These are phyloP conservation scores for Suillus lakei DNA, from an alignment of 768 basidiomycete species.

Conservation along the genomic window DNA sequence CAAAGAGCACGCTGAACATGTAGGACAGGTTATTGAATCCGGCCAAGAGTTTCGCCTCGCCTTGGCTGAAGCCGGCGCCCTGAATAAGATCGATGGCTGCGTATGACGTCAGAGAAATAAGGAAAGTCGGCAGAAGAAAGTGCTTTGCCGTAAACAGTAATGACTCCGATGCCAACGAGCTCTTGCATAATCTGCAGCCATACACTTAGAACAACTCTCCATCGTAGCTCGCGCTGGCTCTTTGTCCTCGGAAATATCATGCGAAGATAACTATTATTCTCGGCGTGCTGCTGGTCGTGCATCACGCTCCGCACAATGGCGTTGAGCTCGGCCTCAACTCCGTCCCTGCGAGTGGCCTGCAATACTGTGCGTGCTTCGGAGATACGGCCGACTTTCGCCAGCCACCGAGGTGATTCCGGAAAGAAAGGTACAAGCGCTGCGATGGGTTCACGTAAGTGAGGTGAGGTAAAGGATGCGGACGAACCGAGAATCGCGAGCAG, in stretches of 20 bases:
- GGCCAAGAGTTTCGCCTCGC: constrained; percentile 11
- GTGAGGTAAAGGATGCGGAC: background rate
- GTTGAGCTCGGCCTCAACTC: constrained; percentile 10
- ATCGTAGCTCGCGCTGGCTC: constrained; percentile 13
- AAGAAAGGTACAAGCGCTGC: constrained; percentile 11
- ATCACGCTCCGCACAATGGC: constrained; percentile 11
- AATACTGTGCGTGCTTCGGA: constrained; percentile 25
- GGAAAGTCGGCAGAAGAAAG: background rate
- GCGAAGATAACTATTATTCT: constrained; percentile 13
- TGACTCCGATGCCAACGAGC: constrained; percentile 17
- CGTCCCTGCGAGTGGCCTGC: constrained; percentile 10
- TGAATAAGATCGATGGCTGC: constrained; percentile 13
- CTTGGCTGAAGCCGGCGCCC: constrained; percentile 13
- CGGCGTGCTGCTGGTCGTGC: constrained; percentile 6
- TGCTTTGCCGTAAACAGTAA: constrained; percentile 11
- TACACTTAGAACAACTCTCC: constrained; percentile 15
- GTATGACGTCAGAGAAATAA: background rate
- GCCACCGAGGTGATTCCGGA: constrained; percentile 22
- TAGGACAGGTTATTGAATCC: constrained; percentile 13
- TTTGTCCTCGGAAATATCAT: constrained; percentile 15
- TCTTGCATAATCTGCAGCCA: constrained; percentile 17
- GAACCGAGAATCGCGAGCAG: constrained; percentile 9
- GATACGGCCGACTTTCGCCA: constrained; percentile 24
- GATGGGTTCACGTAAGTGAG: background rate
- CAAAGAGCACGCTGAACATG: constrained; percentile 15